Conservation (phyloP, 2,329 filamentous ascomycete species). For the Lasiodiplodia sp. region DNA sequence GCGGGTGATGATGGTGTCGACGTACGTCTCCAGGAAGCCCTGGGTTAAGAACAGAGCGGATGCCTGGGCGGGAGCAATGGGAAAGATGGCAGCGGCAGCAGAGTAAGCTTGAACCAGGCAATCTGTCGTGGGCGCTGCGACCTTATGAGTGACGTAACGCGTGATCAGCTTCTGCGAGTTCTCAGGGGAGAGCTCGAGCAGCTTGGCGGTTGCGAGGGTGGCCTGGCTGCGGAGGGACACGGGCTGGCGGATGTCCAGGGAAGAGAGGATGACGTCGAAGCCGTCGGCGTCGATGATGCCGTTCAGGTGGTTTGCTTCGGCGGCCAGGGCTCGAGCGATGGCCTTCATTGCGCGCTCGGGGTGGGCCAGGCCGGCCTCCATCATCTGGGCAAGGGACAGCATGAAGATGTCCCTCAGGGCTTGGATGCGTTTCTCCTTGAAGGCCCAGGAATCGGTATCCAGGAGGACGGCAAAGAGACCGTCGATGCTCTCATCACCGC, state of each 20-base stretch:
- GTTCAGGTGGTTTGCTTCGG: constrained; percentile 62
- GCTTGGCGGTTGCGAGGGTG: constrained; percentile 80
- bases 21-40: constrained; percentile 80
- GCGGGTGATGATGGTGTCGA: constrained; percentile 77
- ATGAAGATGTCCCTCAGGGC: constrained; percentile 68
- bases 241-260: constrained; percentile 83
- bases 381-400: constrained; percentile 83
- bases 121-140: constrained; percentile 80
- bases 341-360: constrained; percentile 68
- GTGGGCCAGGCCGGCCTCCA: constrained; percentile 85
- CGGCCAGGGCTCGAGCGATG: constrained; percentile 65
- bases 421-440: constrained; percentile 53
- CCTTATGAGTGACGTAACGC: constrained; percentile 75
- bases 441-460: constrained; percentile 51
- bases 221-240: constrained; percentile 80
- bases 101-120: constrained; percentile 93
- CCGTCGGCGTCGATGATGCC: constrained; percentile 74
- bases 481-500: constrained; percentile 55
- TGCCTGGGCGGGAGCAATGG: constrained; percentile 78
- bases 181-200: constrained; percentile 78
- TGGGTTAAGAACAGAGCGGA: constrained; percentile 85
- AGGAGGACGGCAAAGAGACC: constrained; percentile 52
- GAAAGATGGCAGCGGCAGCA: constrained; percentile 87
- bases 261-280: constrained; percentile 84
- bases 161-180: constrained; percentile 74